phyloP scores from a whole-genome alignment of 768 basidiomycete genomes.

The Leucocoprinus leucothites region DNA sequence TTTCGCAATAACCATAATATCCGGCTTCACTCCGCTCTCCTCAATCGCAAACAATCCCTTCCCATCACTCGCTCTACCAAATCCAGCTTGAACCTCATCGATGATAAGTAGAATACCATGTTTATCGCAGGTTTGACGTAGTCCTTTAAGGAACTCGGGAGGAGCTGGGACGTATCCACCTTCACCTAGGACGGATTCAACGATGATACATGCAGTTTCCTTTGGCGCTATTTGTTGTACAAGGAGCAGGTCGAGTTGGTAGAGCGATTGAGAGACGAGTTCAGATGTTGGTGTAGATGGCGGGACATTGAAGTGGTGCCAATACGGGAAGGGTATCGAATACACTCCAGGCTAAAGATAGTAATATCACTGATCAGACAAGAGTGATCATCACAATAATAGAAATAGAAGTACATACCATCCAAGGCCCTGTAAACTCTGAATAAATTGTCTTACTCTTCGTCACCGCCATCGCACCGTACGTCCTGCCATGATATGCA shows the following conservation, averaged over 20 bases:
- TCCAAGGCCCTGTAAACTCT: conserved; percentile 72
- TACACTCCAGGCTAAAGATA: conserved; percentile 73
- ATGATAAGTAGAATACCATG: conserved; percentile 81
- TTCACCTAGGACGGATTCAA: conserved; percentile 94
- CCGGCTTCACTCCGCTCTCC: conserved; percentile 81
- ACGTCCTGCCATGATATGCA: conserved; percentile 90
- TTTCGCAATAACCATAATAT: conserved; percentile 90
- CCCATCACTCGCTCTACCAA: conserved; percentile 74
- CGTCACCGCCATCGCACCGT: conserved; percentile 92
- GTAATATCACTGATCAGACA: conserved; percentile 3
- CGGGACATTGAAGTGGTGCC: conserved; percentile 76
- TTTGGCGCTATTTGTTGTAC: conserved; percentile 75
- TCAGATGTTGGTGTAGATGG: conserved; percentile 51
- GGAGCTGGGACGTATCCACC: conserved; percentile 95
- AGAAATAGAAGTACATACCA: conserved; percentile 44
- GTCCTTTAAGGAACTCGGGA: conserved; percentile 69
- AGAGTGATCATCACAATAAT: not conserved
- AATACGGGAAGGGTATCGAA: conserved; percentile 84
- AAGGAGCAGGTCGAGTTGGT: conserved; percentile 77
- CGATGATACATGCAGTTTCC: conserved; percentile 90
- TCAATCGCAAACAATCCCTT: conserved; percentile 71
- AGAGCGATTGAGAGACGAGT: conserved; percentile 62
- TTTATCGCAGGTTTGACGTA: conserved; percentile 83
- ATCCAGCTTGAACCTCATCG: conserved; percentile 90
- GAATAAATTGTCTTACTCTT: conserved; percentile 91